Percentiles rank a stretch among this genome's conserved stretches.
Conservation (phyloP, 176 grass and related monocot species). For the Oryza brachyantha region DNA sequence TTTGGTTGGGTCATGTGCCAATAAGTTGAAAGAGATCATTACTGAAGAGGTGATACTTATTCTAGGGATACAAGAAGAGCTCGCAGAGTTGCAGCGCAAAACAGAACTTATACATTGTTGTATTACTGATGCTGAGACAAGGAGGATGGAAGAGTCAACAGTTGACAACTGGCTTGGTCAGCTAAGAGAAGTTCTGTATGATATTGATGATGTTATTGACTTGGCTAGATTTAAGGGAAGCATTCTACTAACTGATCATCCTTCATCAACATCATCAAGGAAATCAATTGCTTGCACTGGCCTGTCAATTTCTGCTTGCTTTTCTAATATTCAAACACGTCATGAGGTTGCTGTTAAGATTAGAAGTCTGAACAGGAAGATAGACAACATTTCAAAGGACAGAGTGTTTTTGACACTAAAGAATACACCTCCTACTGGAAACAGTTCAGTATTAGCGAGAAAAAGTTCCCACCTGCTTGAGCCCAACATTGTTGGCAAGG, state of each 20-base stretch:
- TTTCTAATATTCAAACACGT: not conserved
- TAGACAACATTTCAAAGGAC: constrained; percentile 6
- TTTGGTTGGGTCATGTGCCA: not conserved
- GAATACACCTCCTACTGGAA: not conserved
- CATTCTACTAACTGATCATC: not conserved
- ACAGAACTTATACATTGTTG: not conserved
- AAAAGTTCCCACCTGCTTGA: constrained; percentile 15
- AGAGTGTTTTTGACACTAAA: not conserved
- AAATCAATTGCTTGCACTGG: not conserved
- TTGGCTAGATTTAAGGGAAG: not conserved
- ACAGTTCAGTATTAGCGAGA: not conserved
- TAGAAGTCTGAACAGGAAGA: not conserved
- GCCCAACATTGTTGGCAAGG: constrained; percentile 35
- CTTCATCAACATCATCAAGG: not conserved
- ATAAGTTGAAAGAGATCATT: not conserved
- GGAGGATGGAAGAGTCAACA: not conserved
- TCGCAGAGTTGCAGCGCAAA: not conserved
- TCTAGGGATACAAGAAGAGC: not conserved
- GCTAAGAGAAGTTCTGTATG: not conserved
- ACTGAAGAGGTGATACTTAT: not conserved
- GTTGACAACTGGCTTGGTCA: not conserved
- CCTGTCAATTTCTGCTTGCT: not conserved
- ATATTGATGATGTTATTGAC: not conserved
- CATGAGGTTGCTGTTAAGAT: not conserved
- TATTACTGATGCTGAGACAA: not conserved